phyloP scores from a whole-genome alignment of 805 yeast species.

The Pichia cephalocereana region DNA sequence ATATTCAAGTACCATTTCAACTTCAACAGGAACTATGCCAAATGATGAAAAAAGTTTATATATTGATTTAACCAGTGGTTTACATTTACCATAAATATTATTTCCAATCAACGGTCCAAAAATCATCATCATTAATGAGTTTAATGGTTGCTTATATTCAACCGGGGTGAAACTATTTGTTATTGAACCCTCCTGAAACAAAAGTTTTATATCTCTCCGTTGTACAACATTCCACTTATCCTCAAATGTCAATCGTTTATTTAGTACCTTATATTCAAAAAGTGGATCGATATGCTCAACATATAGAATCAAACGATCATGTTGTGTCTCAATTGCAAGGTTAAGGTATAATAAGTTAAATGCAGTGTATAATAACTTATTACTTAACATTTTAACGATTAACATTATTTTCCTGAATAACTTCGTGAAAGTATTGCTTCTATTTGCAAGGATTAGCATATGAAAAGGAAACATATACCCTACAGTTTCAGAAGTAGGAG shows the following conservation, averaged over 20 bases:
- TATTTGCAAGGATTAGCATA: background rate
- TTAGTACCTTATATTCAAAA: background rate
- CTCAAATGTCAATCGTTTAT: background rate
- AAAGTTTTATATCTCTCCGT: background rate
- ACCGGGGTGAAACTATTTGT: background rate
- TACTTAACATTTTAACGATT: background rate
- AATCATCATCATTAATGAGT: background rate
- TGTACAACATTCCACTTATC: background rate
- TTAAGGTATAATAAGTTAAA: background rate
- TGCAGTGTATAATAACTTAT: background rate
- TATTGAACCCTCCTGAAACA: background rate
- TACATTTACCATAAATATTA: slow-evolving; percentile 1
- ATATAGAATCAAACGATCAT: background rate
- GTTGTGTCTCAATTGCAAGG: background rate
- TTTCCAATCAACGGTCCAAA: slow-evolving; percentile 1
- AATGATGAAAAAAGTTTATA: background rate
- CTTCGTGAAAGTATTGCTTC: background rate
- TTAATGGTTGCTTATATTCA: background rate
- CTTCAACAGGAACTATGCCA: slow-evolving; percentile 2
- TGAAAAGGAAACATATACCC: background rate
- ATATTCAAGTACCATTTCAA: slow-evolving; percentile 4
- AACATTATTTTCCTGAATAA: background rate
- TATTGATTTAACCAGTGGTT: background rate
- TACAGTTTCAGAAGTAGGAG: background rate
- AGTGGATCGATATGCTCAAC: background rate